These are phyloP conservation scores for Pleurotus ostreatus DNA, from an alignment of 768 basidiomycete genomes.

Conservation along the genomic window DNA sequence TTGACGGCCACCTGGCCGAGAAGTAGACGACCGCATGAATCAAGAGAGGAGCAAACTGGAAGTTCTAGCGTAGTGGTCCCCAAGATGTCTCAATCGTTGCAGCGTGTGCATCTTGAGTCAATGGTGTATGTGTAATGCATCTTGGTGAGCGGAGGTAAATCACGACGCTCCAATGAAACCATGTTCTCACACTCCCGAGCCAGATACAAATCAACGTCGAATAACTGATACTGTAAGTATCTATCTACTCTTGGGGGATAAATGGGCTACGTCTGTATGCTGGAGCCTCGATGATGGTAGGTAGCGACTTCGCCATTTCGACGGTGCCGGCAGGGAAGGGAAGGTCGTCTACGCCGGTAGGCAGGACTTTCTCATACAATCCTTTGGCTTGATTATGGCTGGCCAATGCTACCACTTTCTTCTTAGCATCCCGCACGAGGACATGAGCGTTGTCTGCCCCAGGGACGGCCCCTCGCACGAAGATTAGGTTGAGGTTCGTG, in stretches of 20 bases:
- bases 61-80: not conserved
- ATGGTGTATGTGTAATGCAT: not conserved
- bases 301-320: slow-evolving; percentile 65
- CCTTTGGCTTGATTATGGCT: slow-evolving; percentile 67
- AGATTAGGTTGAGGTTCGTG: slow-evolving; percentile 79
- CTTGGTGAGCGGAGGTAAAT: no score
- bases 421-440: slow-evolving; percentile 83
- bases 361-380: slow-evolving; percentile 71
- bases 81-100: no score
- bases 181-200: not conserved
- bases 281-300: slow-evolving; percentile 66
- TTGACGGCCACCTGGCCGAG: not conserved
- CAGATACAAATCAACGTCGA: not conserved
- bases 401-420: slow-evolving; percentile 65
- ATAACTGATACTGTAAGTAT: slow-evolving; percentile 11
- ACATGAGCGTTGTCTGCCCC: slow-evolving; percentile 89
- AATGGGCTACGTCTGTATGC: slow-evolving; percentile 77
- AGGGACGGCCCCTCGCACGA: slow-evolving; percentile 87
- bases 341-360: slow-evolving; percentile 77
- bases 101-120: not conserved
- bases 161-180: no score
- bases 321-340: slow-evolving; percentile 91
- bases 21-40: not conserved
- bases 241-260: slow-evolving; percentile 58
- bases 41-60: not conserved